phyloP scores from a whole-genome alignment of 495 filamentous ascomycete species.

The Penicillium arizonense region DNA sequence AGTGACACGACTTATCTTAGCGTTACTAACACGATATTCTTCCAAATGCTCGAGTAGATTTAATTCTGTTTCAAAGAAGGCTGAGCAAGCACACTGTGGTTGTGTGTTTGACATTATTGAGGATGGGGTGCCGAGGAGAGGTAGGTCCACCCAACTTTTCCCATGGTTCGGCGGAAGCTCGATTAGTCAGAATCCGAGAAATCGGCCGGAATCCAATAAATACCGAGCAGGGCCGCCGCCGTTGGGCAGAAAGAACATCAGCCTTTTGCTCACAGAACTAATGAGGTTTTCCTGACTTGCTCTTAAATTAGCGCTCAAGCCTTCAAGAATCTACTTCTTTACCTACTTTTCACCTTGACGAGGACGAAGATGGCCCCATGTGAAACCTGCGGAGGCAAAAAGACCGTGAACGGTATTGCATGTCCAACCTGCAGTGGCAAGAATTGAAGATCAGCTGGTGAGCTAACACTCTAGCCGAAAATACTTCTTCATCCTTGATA shows the following conservation, averaged over 20 bases:
- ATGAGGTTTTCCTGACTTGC: slow-evolving; percentile 12
- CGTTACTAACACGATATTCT: slow-evolving; percentile 19
- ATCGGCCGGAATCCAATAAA: slow-evolving; percentile 7
- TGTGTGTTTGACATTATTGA: slow-evolving; percentile 16
- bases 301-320: slow-evolving; percentile 11
- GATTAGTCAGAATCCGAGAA: slow-evolving; percentile 9
- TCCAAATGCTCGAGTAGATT: slow-evolving; percentile 14
- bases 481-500: slow-evolving; percentile 8
- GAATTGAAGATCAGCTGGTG: slow-evolving; percentile 17
- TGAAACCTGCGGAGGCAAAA: slow-evolving; percentile 17
- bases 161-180: slow-evolving; percentile 3
- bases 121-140: slow-evolving; percentile 7
- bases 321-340: slow-evolving; percentile 12
- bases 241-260: slow-evolving; percentile 13
- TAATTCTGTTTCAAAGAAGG: slow-evolving; percentile 17
- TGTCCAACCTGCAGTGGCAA: slow-evolving; percentile 20
- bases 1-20: slow-evolving; percentile 7
- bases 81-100: slow-evolving; percentile 19
- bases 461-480: slow-evolving; percentile 11
- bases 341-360: slow-evolving; percentile 13
- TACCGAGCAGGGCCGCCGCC: slow-evolving; percentile 6
- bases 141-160: slow-evolving; percentile 9
- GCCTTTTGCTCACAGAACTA: slow-evolving; percentile 1
- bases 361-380: slow-evolving; percentile 17
- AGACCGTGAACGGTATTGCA: slow-evolving; percentile 16